These are phyloP conservation scores for Alternaria ethzedia DNA, from an alignment of 2,329 filamentous ascomycete genomes.

Conservation along the genomic window DNA sequence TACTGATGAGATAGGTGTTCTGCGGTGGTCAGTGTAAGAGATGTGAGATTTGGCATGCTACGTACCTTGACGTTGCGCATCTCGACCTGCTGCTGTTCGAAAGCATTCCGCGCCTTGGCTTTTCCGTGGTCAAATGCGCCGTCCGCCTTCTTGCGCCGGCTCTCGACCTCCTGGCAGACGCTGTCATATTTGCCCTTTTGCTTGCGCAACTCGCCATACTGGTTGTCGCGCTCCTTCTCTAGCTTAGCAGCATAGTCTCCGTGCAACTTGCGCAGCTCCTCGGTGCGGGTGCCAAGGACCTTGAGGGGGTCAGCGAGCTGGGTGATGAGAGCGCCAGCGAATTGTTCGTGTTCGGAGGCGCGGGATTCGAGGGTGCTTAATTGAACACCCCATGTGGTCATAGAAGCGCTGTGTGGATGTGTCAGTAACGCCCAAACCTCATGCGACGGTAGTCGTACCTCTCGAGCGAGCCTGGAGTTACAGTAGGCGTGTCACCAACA, in stretches of 20 bases:
- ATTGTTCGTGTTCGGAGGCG: conserved; percentile 87
- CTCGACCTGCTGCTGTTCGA: conserved; percentile 88
- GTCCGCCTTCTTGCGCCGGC: conserved; percentile 91
- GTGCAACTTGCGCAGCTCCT: conserved; percentile 91
- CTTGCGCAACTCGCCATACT: conserved; percentile 86
- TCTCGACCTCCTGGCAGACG: conserved; percentile 93
- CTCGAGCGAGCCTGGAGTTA: conserved; percentile 95
- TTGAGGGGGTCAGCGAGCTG: conserved; percentile 89
- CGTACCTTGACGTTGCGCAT: conserved; percentile 89
- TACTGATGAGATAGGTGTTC: conserved; percentile 95
- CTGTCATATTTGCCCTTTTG: conserved; percentile 91
- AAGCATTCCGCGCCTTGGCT: conserved; percentile 85
- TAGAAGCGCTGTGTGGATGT: conserved; percentile 72
- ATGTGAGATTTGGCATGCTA: neutral
- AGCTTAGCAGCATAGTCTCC: conserved; percentile 86
- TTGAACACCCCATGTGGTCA: conserved; percentile 97
- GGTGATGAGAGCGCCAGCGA: conserved; percentile 75
- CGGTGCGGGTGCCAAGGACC: conserved; percentile 74
- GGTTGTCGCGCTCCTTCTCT: conserved; percentile 84
- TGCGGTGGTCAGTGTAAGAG: conserved; percentile 43
- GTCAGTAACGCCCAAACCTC: conserved; percentile 5
- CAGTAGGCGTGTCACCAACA: conserved; percentile 88
- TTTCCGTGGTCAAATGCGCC: conserved; percentile 87
- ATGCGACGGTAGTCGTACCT: conserved; percentile 60
- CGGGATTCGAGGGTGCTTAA: conserved; percentile 86